Evolutionary conservation across 2,329 filamentous ascomycete genomes (phyloP), one percentile per base, ranked within the genome.

Genomic region (Knoxdaviesia capensis): DNA sequence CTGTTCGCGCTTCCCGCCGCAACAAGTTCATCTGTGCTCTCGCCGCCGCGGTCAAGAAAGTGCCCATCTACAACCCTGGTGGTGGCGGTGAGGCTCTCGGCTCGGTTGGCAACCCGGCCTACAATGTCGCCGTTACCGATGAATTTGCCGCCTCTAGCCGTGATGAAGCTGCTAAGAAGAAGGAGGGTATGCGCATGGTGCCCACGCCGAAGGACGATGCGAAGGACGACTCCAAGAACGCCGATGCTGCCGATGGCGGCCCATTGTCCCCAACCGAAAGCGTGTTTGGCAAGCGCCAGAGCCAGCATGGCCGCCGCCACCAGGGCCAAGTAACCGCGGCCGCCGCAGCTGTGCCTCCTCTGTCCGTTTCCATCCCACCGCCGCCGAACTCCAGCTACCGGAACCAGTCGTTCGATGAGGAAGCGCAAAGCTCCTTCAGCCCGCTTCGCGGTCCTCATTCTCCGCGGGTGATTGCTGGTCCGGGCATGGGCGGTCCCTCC

Each of bases 1-100:
- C 73, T 1, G 70, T 94, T 36, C 80, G 87, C 36, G 78, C 79
- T 11, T 71, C 80, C 6, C 77, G 87, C 41, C 77, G 88, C 46
- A 92, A 82, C 56, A 96, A 94, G 60, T 96, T 98, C 63, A 93
- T 96, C 77, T 94, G 87, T 54, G 90, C 90, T 1, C 66, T 98
- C 45, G 78, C 90, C 5, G 60, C 86, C 6, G 86, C 88, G 4
- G 64, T 94, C 45, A 82, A 85, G 60, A 86, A 80, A 61, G 70
- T 98, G 11, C 88, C 87, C 7, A 88, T 98, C 53, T 71, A 84
- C 51, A 76, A 66, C 20, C 88, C 88, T 43, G 86, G 80, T 36
- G 86, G 80, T 45, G 82, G 77, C 43, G 63, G 62, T 44, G 71
- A 76, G 43, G 49, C 66, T 34, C 61, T 77, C 3, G 76, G 76